phyloP scores from a whole-genome alignment of 2,329 filamentous ascomycete species.

The Trichoderma semiorbis region DNA sequence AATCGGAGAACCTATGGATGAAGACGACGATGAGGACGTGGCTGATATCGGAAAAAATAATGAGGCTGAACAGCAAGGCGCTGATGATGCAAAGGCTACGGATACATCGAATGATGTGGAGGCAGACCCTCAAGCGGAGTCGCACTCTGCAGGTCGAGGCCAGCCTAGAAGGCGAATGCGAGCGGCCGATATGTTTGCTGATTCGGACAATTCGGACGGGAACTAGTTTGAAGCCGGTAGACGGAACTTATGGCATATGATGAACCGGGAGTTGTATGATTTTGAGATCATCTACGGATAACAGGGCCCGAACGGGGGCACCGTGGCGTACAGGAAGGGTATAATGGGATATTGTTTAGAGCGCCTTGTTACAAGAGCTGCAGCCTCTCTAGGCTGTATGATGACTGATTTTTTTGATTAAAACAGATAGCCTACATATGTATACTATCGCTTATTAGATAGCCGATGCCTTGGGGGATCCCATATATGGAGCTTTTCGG shows the following conservation, averaged over 20 bases:
- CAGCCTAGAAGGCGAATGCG: conserved; percentile 61
- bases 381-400: not conserved
- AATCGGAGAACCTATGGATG: conserved; percentile 20
- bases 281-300: not conserved
- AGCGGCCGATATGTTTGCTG: conserved; percentile 85
- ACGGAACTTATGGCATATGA: not conserved
- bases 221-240: not conserved
- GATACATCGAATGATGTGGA: conserved; percentile 13
- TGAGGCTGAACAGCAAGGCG: not conserved
- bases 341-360: not conserved
- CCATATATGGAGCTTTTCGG: not conserved
- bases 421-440: not conserved
- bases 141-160: conserved; percentile 21
- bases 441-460: not conserved
- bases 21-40: conserved; percentile 32
- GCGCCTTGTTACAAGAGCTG: not conserved
- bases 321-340: not conserved
- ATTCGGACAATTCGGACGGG: conserved; percentile 50
- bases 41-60: not conserved
- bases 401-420: not conserved
- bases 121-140: conserved; percentile 11
- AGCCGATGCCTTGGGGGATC: not conserved
- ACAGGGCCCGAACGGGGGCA: not conserved
- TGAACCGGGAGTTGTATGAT: not conserved
- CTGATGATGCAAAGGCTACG: conserved; percentile 14